Evolutionary conservation across 1,284 basidiomycete species (phyloP), one percentile per base, ranked within the genome.

Genomic region (Moesziomyces antarcticus): DNA sequence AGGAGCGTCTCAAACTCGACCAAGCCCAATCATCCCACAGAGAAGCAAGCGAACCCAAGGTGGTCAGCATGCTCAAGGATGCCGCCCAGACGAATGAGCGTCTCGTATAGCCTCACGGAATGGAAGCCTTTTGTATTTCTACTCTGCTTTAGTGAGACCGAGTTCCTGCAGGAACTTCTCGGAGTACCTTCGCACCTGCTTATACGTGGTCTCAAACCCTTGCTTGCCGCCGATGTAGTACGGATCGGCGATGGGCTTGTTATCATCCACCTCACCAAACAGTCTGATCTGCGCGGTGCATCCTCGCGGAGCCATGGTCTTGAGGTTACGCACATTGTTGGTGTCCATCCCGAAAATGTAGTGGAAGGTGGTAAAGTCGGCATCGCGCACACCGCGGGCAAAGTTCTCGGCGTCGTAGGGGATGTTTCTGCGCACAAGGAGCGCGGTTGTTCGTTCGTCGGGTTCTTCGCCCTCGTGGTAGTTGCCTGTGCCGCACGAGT

Each of bases 331-430:
- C 0, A 86, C 79, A 66, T 86, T 86, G 79, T 78, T 67, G 16
- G 61, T 58, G 67, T 82, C 86, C 86, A 86, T 86, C 3, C 86
- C 86, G 30, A 87, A 79, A 53, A 87, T 87, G 71, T 85, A 85
- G 78, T 86, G 82, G 64, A 86, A 87, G 10, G 70, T 64, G 50
- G 54, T 42, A 51, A 83, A 87, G 77, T 87, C 86, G 11, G 53
- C 20, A 9, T 50, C 46, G 0, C 56, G 57, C 22, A 87, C 83
- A 18, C 80, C 81, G 41, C 86, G 80, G 1, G 86, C 86, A 2
- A 74, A 65, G 46, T 81, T 68, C 30, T 47, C 30, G 7, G 48
- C 84, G 22, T 82, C 70, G 56, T 85, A 85, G 2, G 85, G 84
- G 21, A 87, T 80, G 9, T 76, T 71, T 55, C 86, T 80, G 66